A percentile compares a stretch with the other conserved stretches of the same genome.
Evolutionary conservation across 352 stramenopile genomes (phyloP).

Genomic region (Globisporangium canariense): DNA sequence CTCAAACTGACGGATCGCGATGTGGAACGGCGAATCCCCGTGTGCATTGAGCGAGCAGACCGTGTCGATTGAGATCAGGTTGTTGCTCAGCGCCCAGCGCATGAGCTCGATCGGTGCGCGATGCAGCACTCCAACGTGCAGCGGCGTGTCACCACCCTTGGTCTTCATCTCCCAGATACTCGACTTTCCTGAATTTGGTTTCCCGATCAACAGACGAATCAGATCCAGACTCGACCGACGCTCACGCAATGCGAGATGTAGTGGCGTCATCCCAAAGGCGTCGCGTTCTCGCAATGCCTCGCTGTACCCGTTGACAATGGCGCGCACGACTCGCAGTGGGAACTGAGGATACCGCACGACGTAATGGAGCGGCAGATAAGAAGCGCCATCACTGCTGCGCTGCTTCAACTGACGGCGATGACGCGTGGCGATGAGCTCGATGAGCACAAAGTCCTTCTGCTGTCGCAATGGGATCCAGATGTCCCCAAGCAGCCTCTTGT

Average conservation of each 20-base stretch:
- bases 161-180: slow-evolving; percentile 17
- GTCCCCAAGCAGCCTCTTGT: slow-evolving; percentile 36
- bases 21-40: slow-evolving; percentile 42
- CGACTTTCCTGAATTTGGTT: background rate
- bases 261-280: slow-evolving; percentile 54
- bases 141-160: slow-evolving; percentile 25
- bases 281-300: slow-evolving; percentile 42
- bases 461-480: slow-evolving; percentile 49
- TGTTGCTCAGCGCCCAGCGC: slow-evolving; percentile 28
- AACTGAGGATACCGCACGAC: slow-evolving; percentile 40
- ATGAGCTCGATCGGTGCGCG: slow-evolving; percentile 34
- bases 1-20: slow-evolving; percentile 34
- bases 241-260: slow-evolving; percentile 58
- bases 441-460: slow-evolving; percentile 29
- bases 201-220: slow-evolving; percentile 22
- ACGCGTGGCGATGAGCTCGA: slow-evolving; percentile 47
- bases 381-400: slow-evolving; percentile 35
- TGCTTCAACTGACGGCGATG: slow-evolving; percentile 50
- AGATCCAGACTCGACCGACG: slow-evolving; percentile 22
- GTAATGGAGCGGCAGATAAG: slow-evolving; percentile 56
- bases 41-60: slow-evolving; percentile 29
- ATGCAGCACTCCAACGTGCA: slow-evolving; percentile 38
- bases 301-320: slow-evolving; percentile 34
- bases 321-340: slow-evolving; percentile 27
- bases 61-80: slow-evolving; percentile 9